Base-by-base conservation (phyloP, 768 basidiomycete genomes). In the Leccinum ochraceum region DNA sequence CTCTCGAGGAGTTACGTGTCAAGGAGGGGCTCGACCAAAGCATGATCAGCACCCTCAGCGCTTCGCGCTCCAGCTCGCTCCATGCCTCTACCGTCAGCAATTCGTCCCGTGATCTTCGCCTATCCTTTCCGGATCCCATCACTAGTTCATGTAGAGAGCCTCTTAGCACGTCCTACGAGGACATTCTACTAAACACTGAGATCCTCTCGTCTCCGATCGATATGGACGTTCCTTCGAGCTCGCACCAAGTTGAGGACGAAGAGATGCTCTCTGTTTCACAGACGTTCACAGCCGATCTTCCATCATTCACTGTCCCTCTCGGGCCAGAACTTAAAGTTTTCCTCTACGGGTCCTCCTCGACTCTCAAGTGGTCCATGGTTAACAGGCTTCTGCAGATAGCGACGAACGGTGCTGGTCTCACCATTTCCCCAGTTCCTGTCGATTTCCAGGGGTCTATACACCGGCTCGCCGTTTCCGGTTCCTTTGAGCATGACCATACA, bases 81-180 rank as follows among this genome's bases (percentile, higher is more conserved):
- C 80, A 82, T 63, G 73, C 77, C 22, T 79, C 83, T 54, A 83
- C 85, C 60, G 73, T 81, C 58, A 87, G 87, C 60, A 81, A 69
- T 57, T 84, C 86, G n/a, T 75, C 86, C 54, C 87, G 86, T 73
- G 89, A 91, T 76, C 81, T 92, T 62, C 84, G 88, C 66, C 74
- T 92, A 60, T 92, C 90, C 36, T 93, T 93, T 76, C 90, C 90
- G 42, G 90, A 93, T 75, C 90, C 90, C 61, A 81, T 92, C 69
- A 86, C 85, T 58, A 88, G 87, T 71, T 88, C 88, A 57, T 81
- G 79, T 62, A 81, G 85, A 74, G 84, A 89, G 59, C 76, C 83
- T 54, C 67, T 76, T 53, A 80, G 79, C 71, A 79, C 81, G 61
- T 86, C 87, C 36, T 86, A 82, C 69, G 83, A 86, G 63, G 79